Conservation (phyloP, 176 grass and related monocot species). For the Secale cereale region DNA sequence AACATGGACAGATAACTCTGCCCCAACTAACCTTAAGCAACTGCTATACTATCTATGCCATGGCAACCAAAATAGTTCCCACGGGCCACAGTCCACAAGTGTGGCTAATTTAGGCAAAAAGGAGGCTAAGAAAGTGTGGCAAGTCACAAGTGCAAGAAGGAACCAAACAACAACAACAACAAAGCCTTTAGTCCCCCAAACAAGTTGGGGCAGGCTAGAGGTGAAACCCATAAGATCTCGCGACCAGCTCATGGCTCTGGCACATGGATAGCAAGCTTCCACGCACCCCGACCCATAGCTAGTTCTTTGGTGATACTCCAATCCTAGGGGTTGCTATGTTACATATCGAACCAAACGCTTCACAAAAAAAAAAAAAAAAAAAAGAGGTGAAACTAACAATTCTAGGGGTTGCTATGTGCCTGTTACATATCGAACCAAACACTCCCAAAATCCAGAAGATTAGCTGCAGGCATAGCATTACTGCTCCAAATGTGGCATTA, state of each 20-base stretch:
- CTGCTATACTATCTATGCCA: background rate
- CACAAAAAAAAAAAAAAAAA: background rate
- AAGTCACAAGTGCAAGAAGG: background rate
- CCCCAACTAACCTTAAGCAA: background rate
- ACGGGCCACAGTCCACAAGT: background rate
- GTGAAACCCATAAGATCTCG: no score
- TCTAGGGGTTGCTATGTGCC: background rate
- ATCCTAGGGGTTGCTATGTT: no score
- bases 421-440: background rate
- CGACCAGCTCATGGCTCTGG: no score
- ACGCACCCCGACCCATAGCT: no score
- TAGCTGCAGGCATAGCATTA: background rate
- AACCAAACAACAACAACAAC: no score
- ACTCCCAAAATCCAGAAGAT: background rate
- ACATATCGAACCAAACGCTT: background rate
- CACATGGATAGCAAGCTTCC: no score
- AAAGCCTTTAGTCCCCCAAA: no score
- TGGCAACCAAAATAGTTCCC: background rate
- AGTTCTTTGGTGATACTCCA: no score
- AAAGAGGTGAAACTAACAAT: background rate
- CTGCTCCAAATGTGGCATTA: background rate
- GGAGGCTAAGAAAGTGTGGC: background rate
- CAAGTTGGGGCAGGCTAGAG: no score
- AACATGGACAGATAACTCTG: background rate
- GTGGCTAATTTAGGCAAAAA: background rate